Base-by-base conservation (phyloP, 2,329 filamentous ascomycete species). In the Cladosporium sp. region DNA sequence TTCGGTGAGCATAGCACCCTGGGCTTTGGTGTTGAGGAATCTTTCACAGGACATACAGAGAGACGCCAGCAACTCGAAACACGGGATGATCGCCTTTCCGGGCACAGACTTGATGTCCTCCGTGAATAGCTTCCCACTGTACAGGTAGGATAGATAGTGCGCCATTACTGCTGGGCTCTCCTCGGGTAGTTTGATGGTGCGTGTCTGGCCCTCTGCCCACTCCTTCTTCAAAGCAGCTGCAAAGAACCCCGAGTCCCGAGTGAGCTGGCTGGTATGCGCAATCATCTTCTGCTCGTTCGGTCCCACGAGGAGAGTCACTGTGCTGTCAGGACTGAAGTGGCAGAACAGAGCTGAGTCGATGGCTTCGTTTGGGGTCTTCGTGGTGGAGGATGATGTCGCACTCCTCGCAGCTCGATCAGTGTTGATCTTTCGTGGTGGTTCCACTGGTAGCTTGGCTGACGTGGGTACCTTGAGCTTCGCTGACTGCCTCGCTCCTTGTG, bases 111-210 rank as follows among this genome's bases (percentile, higher is more conserved):
- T 46, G 25, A 32, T 51, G 10, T 39, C 51, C 21, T 58, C 32
- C 2, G 32, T 57, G 60, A 25, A 36, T 26, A 66, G 4, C 48
- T 61, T 66, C 2, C 36, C 46, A 18, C 14, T 48, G 60, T 71
- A 68, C 0, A 71, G 56, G 70, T 68, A 73, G n/a, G 67, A 60
- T 0, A 67, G n/a, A 30, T 70, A 72, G 18, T 69, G 10, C 7
- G 43, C 25, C 58, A 73, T 71, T 0, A 39, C 25, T 0, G 21
- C 48, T 2, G 63, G 43, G 6, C 66, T 36, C 14, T 67, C 66
- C 2, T 68, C 66, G 2, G 63, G 62, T 6, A 69, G 53, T 8
- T 68, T 65, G 28, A 70, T 62, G 3, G 21, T 59, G 21, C 63
- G 64, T n/a, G 46, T 65, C 28, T 65, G 59, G 3, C 65, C 70